phyloP scores from a whole-genome alignment of 371 early-diverging fungal species.

The Homolaphlyctis polyrhiza region DNA sequence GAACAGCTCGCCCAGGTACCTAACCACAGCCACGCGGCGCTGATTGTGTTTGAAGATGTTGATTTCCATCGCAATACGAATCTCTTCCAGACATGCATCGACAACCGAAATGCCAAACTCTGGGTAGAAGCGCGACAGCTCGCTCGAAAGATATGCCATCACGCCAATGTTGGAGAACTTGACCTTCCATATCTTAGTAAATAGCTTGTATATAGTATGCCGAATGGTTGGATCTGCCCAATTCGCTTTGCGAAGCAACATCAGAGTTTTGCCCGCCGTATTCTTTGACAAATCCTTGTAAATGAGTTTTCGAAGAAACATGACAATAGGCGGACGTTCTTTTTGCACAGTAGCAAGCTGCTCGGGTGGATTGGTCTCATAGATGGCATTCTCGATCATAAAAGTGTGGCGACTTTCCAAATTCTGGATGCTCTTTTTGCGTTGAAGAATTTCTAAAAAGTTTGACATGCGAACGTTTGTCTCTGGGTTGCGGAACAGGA shows the following conservation, averaged over 20 bases:
- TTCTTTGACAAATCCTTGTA: constrained; percentile 63
- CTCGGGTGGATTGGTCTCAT: constrained; percentile 83
- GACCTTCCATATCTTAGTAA: constrained; percentile 89
- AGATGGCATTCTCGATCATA: constrained; percentile 92
- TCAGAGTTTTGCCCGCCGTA: constrained; percentile 51
- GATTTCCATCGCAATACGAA: constrained; percentile 81
- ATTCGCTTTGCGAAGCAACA: constrained; percentile 77
- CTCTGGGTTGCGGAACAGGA: constrained; percentile 70
- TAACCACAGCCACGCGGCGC: constrained; percentile 69
- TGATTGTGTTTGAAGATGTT: constrained; percentile 90
- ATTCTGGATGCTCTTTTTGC: constrained; percentile 77
- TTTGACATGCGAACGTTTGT: constrained; percentile 57
- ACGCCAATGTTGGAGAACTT: constrained; percentile 80
- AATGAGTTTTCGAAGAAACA: constrained; percentile 79
- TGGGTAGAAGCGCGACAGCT: constrained; percentile 73
- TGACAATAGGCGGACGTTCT: constrained; percentile 68
- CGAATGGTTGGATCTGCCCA: constrained; percentile 68
- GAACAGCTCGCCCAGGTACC: constrained; percentile 89
- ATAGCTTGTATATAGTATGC: constrained; percentile 40
- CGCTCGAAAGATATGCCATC: constrained; percentile 74
- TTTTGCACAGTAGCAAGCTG: constrained; percentile 53
- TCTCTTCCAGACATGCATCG: constrained; percentile 82
- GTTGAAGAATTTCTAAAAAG: constrained; percentile 79
- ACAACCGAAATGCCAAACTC: constrained; percentile 82
- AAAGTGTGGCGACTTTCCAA: constrained; percentile 76